These are phyloP conservation scores for Venturia effusa DNA, from an alignment of 2,329 filamentous ascomycete species.

Conservation along the genomic window DNA sequence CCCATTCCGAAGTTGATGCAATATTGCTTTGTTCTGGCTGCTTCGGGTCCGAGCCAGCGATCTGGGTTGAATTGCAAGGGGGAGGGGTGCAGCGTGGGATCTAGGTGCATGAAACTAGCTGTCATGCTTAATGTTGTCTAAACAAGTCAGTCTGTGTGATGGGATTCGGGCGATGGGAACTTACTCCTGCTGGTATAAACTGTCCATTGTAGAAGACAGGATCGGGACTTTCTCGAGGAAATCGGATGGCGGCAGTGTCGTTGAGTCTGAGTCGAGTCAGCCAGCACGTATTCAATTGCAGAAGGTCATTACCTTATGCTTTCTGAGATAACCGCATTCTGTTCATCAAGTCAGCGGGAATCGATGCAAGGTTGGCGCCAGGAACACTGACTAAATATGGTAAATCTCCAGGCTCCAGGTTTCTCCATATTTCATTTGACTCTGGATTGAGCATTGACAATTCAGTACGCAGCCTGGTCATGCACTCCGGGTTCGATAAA, in stretches of 20 bases:
- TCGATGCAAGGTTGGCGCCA: background rate
- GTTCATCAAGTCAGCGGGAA: background rate
- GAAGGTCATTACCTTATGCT: background rate
- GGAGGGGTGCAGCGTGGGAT: background rate
- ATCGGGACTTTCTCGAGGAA: background rate
- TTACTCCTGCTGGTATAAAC: background rate
- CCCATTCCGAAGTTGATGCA: background rate
- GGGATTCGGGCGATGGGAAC: background rate
- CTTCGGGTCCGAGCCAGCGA: background rate
- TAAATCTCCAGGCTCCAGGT: background rate
- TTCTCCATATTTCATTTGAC: background rate
- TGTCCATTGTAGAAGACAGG: background rate
- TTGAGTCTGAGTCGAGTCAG: background rate
- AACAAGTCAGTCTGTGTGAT: background rate
- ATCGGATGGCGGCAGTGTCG: background rate
- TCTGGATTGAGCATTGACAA: background rate
- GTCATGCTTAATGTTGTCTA: background rate
- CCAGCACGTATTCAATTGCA: background rate
- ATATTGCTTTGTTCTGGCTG: background rate
- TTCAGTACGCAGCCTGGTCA: background rate
- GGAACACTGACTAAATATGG: background rate
- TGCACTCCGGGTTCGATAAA: background rate
- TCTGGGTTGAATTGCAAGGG: background rate
- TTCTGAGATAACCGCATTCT: background rate
- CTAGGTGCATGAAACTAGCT: background rate